These are phyloP conservation scores for Alternaria infectoria DNA, from an alignment of 2,329 filamentous ascomycete genomes.

Conservation along the genomic window DNA sequence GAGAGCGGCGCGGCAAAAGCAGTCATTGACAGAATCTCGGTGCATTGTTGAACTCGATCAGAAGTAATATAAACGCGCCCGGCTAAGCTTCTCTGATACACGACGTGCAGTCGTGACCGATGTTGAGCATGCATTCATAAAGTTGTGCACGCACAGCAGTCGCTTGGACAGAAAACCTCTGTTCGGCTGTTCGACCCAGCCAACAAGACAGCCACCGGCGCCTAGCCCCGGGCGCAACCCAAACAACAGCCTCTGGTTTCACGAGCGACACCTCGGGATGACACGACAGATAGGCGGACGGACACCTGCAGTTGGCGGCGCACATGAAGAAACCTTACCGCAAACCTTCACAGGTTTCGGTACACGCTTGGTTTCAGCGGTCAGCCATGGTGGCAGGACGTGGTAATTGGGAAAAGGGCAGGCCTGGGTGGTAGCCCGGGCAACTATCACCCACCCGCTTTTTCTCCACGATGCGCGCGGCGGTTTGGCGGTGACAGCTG, in stretches of 20 bases:
- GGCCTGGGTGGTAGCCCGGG: neutral
- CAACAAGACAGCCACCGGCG: neutral
- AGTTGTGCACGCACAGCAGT: neutral
- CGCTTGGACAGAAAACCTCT: neutral
- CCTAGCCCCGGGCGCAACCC: neutral
- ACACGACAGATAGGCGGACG: neutral
- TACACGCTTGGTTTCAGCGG: neutral
- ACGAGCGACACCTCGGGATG: neutral
- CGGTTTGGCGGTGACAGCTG: neutral
- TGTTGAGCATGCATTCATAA: neutral
- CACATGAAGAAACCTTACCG: neutral
- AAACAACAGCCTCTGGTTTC: neutral
- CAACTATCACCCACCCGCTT: slow-evolving; percentile 1
- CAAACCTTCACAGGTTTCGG: neutral
- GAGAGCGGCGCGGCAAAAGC: neutral
- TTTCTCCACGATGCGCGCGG: slow-evolving; percentile 2
- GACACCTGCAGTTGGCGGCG: neutral
- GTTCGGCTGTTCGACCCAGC: neutral
- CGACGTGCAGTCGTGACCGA: neutral
- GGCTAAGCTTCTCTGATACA: neutral
- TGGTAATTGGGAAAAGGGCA: neutral
- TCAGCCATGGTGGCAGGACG: slow-evolving; percentile 1
- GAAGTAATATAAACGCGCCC: neutral
- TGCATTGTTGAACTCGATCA: neutral
- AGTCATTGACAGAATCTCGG: neutral